Conservation (phyloP, 257 asterid genomes). For the Knoxia roxburghii region DNA sequence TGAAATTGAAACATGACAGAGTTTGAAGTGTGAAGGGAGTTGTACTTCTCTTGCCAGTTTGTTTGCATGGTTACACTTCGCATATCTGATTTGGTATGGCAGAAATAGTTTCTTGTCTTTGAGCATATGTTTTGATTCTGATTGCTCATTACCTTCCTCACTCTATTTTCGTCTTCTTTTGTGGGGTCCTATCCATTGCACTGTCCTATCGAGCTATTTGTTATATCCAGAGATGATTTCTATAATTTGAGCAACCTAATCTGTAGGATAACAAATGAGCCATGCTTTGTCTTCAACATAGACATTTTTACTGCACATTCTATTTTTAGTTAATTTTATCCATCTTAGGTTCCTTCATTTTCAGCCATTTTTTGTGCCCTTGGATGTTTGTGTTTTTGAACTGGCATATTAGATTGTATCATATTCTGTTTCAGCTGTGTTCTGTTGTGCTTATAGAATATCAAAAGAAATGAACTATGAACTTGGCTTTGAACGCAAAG, state of each 20-base stretch:
- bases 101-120: too few species aligned
- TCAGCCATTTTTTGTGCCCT: background rate
- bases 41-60: background rate
- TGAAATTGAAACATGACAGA: too few species aligned
- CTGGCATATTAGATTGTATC: background rate
- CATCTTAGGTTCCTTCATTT: too few species aligned
- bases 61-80: conserved; percentile 3
- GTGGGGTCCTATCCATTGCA: too few species aligned
- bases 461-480: background rate
- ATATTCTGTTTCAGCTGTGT: too few species aligned
- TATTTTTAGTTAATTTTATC: too few species aligned
- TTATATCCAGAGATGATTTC: too few species aligned
- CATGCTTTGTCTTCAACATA: background rate
- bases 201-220: too few species aligned
- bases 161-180: background rate
- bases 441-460: background rate
- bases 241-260: background rate
- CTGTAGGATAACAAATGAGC: background rate
- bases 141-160: too few species aligned
- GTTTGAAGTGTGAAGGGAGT: too few species aligned
- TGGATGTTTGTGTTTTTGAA: background rate
- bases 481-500: background rate
- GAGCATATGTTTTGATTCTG: background rate
- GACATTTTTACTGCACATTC: background rate
- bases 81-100: too few species aligned